Conservation (phyloP, 1,139 yeast species). For the Pichia sp. region DNA sequence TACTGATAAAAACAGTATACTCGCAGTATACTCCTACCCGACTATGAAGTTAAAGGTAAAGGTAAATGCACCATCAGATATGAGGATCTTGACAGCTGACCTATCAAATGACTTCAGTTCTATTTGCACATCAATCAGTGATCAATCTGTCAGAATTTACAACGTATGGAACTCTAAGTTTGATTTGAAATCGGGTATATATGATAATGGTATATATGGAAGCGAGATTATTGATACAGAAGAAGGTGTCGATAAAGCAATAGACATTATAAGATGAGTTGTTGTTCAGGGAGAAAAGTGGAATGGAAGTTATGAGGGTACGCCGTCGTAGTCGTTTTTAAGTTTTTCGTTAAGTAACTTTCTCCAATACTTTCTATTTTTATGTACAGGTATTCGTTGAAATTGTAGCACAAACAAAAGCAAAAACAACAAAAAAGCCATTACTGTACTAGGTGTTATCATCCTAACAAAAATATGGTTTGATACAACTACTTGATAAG, state of each 20-base stretch:
- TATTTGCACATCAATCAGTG: slow-evolving; percentile 72
- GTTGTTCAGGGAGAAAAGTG: background rate
- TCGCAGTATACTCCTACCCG: slow-evolving; percentile 66
- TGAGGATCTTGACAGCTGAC: slow-evolving; percentile 63
- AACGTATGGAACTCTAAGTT: slow-evolving; percentile 54
- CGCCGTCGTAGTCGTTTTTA: slow-evolving; percentile 56
- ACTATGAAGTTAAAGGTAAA: slow-evolving; percentile 45
- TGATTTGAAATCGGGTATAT: slow-evolving; percentile 36
- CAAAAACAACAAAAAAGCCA: slow-evolving; percentile 47
- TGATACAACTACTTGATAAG: slow-evolving; percentile 58
- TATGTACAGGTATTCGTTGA: slow-evolving; percentile 46
- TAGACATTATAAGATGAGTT: slow-evolving; percentile 24
- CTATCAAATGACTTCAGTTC: slow-evolving; percentile 58
- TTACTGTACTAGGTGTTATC: slow-evolving; percentile 62
- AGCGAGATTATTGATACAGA: slow-evolving; percentile 54
- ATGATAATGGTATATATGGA: slow-evolving; percentile 44
- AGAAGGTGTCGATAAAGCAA: slow-evolving; percentile 44
- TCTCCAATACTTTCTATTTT: slow-evolving; percentile 55
- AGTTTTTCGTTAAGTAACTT: slow-evolving; percentile 41
- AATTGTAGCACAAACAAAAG: slow-evolving; percentile 37
- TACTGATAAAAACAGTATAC: slow-evolving; percentile 39
- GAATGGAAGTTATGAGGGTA: slow-evolving; percentile 41
- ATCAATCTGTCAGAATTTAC: slow-evolving; percentile 70
- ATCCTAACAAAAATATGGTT: slow-evolving; percentile 55
- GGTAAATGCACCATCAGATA: slow-evolving; percentile 48